Evolutionary conservation across 2,329 filamentous ascomycete species (phyloP).

Genomic region (Aspergillus brunneoviolaceus): DNA sequence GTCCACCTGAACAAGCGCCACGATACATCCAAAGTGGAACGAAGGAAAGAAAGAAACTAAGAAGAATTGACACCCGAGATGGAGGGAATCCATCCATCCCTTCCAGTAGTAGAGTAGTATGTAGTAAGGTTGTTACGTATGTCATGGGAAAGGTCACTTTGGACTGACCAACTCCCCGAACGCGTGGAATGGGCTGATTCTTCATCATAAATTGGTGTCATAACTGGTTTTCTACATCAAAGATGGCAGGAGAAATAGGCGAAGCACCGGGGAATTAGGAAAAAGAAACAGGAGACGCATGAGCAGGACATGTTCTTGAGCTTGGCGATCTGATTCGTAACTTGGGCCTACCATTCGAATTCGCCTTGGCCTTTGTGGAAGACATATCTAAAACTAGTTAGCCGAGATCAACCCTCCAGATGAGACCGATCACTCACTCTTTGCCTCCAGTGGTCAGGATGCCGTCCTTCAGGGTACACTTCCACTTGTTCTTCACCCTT

Average conservation of each 20-base stretch:
- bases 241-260: not conserved
- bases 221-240: not conserved
- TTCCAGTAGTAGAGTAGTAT: not conserved
- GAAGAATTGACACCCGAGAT: not conserved
- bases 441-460: conserved; percentile 90
- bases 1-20: not conserved
- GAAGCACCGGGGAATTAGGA: not conserved
- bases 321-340: not conserved
- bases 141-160: not conserved
- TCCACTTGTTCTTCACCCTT: conserved; percentile 99
- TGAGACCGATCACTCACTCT: conserved; percentile 58
- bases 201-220: not conserved
- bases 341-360: conserved; percentile 81
- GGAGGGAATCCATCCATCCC: not conserved
- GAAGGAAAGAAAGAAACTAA: not conserved
- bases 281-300: not conserved
- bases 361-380: conserved; percentile 98
- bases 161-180: not conserved
- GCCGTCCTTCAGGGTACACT: conserved; percentile 97
- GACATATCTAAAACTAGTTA: conserved; percentile 63
- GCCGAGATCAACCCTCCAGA: conserved; percentile 9
- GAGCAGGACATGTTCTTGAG: conserved; percentile 1
- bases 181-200: not conserved
- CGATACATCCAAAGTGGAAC: not conserved
- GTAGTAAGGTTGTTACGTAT: not conserved